Evolutionary conservation across 345 rosid species (phyloP), one percentile per base, ranked within the genome.

Genomic region (Cardiospermum halicacabum): DNA sequence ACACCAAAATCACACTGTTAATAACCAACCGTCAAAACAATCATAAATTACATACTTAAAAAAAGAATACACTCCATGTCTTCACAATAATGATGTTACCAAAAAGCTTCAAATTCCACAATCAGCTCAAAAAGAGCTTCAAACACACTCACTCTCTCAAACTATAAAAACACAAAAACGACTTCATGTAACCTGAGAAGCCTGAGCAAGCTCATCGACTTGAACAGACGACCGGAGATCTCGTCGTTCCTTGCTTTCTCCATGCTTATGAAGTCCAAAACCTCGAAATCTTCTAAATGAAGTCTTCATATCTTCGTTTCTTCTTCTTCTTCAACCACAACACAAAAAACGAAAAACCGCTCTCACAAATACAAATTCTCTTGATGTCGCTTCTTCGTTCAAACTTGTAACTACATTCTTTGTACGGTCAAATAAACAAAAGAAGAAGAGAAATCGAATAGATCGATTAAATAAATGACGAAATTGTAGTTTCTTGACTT

Each of bases 261-360:
- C 82, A 53, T 82, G 88, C 70, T 66, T 82, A 67, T 84, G 84
- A 66, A 77, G 79, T 22, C 79, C 75, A 27, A 84, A 64, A 3
- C 87, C 94, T 69, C 93, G 83, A 58, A 85, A 74, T 69, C 80
- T 85, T 71, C 80, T 88, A 25, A 92, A 59, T 42, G 97, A 89
- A 61, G 82, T 82, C 80, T 81, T 89, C 96, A 89, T 89, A 53
- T 71, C 50, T 24, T 34, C 8, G 16, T 7, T 24, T 9, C 8
- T 8, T 18, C 15, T 30, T 27, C 7, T 30, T 36, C 15, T 9
- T 18, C 27, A 11, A n/a, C n/a, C n/a, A n/a, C n/a, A n/a, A n/a
- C n/a, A 2, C 11, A 7, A 13, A n/a, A 9, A 11, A 5, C 24
- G 26, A 24, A 60, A 37, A 42, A 26, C 9, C 31, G 27, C 34